These are phyloP conservation scores for Dipodascopsis uninucleata DNA, from an alignment of 805 yeast genomes.

Conservation along the genomic window DNA sequence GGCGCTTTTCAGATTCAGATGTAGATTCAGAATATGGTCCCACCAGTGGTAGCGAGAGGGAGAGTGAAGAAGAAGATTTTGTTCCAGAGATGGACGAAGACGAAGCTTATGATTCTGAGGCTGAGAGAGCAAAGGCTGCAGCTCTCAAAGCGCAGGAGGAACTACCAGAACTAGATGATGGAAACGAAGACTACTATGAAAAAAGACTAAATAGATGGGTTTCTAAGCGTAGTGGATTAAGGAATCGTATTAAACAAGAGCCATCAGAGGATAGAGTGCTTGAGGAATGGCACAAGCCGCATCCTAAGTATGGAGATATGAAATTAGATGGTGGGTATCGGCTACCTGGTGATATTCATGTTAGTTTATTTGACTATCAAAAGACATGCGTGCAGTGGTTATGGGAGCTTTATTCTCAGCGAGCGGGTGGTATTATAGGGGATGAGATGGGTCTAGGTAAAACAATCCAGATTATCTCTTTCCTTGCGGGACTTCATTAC, in stretches of 20 bases:
- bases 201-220: conserved; percentile 61
- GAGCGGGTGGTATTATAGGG: conserved; percentile 91
- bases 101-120: conserved; percentile 15
- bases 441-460: conserved; percentile 99
- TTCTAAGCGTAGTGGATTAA: conserved; percentile 45
- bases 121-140: conserved; percentile 21
- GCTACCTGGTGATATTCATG: conserved; percentile 88
- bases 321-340: conserved; percentile 62
- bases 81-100: conserved; percentile 17
- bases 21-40: conserved; percentile 6
- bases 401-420: conserved; percentile 86
- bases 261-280: conserved; percentile 18
- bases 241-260: conserved; percentile 32
- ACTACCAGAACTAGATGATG: conserved; percentile 65
- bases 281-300: conserved; percentile 70
- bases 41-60: conserved; percentile 7
- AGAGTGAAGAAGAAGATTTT: conserved; percentile 16
- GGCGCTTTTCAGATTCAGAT: conserved; percentile 6
- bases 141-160: conserved; percentile 33
- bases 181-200: conserved; percentile 65
- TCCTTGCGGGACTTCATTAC: conserved; percentile 85
- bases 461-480: conserved; percentile 87
- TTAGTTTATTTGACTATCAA: conserved; percentile 85
- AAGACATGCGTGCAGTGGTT: conserved; percentile 97
- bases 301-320: conserved; percentile 75